Base-by-base conservation (phyloP, 2,329 filamentous ascomycete genomes). In the Ciborinia camelliae region DNA sequence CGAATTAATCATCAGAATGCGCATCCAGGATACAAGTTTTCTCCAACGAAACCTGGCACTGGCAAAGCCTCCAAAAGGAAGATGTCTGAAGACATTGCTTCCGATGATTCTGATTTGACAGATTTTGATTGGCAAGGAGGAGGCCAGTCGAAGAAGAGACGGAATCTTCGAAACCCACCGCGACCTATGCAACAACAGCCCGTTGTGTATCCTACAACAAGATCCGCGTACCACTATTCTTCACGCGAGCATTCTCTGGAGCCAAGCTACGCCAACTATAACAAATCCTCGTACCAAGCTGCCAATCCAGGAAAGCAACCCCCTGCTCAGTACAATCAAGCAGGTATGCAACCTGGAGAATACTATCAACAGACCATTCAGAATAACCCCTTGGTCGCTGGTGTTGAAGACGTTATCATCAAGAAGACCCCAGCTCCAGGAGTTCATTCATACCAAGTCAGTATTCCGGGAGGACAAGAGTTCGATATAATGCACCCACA, bases 21-120 rank as follows among this genome's bases (percentile, higher is more conserved):
- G 2, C 92, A 96, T 71, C 95, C 95, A 0, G 86, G 87, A 50
- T 99, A 98, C 81, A 98, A 96, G 77, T 99, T 98, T 79, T 90
- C 90, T 2, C 94, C 94, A 1, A 88, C 89, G 72, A 96, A 95
- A 77, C 78, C 81, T 41, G 73, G 71, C 18, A 51, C 66, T 57
- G 77, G 81, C 20, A 79, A 80, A 59, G 74, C 73, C 15, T 70
- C 77, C 45, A 84, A 82, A 71, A 82, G 83, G 70, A 85, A 84
- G 68, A 65, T 70, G 28, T 71, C 71, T 7, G 77, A 78, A 52
- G 76, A 79, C 35, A 57, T 63, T 15, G 75, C 77, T 39, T 80
- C 70, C 30, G 74, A 78, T 8, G 72, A 77, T 6, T 81, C 79
- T 15, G 81, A 81, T 43, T 74, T 80, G 58, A 80, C 81, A n/a